These are phyloP conservation scores for Petunia secreta DNA, from an alignment of 257 asterid genomes.

Conservation along the genomic window DNA sequence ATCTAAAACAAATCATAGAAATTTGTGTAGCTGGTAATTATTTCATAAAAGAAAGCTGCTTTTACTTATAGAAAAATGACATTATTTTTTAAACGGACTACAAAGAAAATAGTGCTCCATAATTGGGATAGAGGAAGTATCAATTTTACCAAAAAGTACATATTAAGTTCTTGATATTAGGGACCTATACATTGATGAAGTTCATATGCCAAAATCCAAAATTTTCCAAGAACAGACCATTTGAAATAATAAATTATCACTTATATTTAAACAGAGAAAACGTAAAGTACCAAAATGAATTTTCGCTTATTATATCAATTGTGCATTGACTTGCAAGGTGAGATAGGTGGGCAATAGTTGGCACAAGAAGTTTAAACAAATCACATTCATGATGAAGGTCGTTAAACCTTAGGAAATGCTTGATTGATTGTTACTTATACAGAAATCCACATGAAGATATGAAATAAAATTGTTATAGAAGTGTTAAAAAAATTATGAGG, in stretches of 20 bases:
- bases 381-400: neutral
- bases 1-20: too few relatives aligned
- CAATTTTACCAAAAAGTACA: too few relatives aligned
- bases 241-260: neutral
- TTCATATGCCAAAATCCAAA: neutral
- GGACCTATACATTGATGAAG: too few relatives aligned
- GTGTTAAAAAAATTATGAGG: neutral
- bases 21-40: too few relatives aligned
- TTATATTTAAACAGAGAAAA: neutral
- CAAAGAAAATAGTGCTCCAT: too few relatives aligned
- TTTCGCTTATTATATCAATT: neutral
- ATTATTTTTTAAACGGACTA: too few relatives aligned
- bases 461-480: neutral
- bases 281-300: neutral
- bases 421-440: neutral
- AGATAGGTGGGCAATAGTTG: slow-evolving; percentile 9
- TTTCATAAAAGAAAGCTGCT: too few relatives aligned
- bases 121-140: too few relatives aligned
- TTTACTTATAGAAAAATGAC: too few relatives aligned
- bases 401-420: neutral
- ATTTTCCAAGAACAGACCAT: neutral
- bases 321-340: slow-evolving; percentile 24
- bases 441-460: slow-evolving; percentile 6
- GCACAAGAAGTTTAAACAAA: slow-evolving; percentile 3
- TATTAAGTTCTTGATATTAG: too few relatives aligned